Evolutionary conservation across 345 rosid species (phyloP).

Genomic region (Viola odorata): DNA sequence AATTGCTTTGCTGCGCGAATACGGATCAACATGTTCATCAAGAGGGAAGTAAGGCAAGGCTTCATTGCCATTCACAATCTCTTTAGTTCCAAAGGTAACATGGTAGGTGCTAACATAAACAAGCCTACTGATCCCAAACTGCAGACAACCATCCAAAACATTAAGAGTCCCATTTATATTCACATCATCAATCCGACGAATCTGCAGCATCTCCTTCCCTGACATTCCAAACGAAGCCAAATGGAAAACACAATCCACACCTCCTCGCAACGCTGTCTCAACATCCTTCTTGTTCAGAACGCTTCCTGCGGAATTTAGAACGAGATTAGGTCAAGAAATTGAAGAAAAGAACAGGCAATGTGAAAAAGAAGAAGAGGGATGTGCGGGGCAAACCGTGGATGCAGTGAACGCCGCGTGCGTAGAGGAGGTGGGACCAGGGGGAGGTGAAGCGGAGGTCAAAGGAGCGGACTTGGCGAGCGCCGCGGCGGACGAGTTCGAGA

Average conservation of each 20-base stretch:
- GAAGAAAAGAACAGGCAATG: not conserved
- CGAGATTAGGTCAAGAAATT: too few relatives aligned
- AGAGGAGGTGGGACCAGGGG: slow-evolving; percentile 60
- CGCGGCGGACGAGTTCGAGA: slow-evolving; percentile 71
- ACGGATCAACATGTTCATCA: slow-evolving; percentile 69
- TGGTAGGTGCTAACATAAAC: slow-evolving; percentile 85
- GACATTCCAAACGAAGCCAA: slow-evolving; percentile 93
- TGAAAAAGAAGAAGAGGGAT: not conserved
- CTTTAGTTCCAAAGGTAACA: slow-evolving; percentile 83
- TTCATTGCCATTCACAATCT: slow-evolving; percentile 79
- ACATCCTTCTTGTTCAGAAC: slow-evolving; percentile 51
- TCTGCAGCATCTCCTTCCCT: slow-evolving; percentile 89
- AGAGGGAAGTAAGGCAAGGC: slow-evolving; percentile 69
- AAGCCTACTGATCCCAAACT: slow-evolving; percentile 59
- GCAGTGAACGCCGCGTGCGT: slow-evolving; percentile 49
- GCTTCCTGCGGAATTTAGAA: too few relatives aligned
- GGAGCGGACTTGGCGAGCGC: slow-evolving; percentile 78
- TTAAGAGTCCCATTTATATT: slow-evolving; percentile 84
- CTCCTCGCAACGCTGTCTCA: slow-evolving; percentile 56
- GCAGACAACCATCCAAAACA: slow-evolving; percentile 60
- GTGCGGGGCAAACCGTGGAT: slow-evolving; percentile 44
- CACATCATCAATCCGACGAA: slow-evolving; percentile 72
- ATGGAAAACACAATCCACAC: slow-evolving; percentile 77
- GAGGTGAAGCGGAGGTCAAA: slow-evolving; percentile 63
- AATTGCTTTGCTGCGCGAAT: slow-evolving; percentile 68